phyloP scores from a whole-genome alignment of 2,329 filamentous ascomycete species.

The Trichoderma lentiforme region DNA sequence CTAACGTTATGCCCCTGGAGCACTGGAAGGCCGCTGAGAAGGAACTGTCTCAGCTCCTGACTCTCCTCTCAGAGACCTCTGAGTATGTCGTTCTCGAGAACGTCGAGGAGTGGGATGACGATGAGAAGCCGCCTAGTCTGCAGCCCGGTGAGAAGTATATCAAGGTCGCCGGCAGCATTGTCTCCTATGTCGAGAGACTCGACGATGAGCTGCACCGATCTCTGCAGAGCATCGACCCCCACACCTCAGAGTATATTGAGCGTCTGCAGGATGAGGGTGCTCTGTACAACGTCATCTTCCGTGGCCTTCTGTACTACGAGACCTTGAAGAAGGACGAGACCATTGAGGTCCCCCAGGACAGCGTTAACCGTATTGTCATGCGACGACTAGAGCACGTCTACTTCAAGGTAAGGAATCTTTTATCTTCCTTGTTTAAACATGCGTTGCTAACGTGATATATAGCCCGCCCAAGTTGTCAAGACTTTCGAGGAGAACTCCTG shows the following conservation, averaged over 20 bases:
- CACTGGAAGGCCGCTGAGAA: conserved; percentile 95
- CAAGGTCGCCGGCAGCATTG: conserved; percentile 88
- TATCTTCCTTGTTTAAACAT: neutral
- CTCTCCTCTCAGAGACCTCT: conserved; percentile 72
- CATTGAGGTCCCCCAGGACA: conserved; percentile 76
- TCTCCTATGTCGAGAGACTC: conserved; percentile 90
- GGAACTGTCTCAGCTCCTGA: conserved; percentile 75
- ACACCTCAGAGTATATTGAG: conserved; percentile 98
- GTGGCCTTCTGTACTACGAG: conserved; percentile 85
- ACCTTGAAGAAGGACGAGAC: conserved; percentile 66
- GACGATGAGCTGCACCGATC: conserved; percentile 97
- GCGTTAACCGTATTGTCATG: conserved; percentile 88
- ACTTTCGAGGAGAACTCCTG: conserved; percentile 94
- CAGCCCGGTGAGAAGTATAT: conserved; percentile 74
- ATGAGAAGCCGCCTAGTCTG: conserved; percentile 83
- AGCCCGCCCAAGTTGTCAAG: conserved; percentile 85
- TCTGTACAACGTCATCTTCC: conserved; percentile 90
- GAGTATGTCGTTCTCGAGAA: conserved; percentile 85
- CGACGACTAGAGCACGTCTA: conserved; percentile 94
- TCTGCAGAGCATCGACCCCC: conserved; percentile 95
- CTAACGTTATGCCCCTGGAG: conserved; percentile 84
- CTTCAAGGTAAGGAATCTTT: conserved; percentile 70
- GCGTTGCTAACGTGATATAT: conserved; percentile 19
- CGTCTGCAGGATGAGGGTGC: conserved; percentile 84
- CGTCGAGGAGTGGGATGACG: conserved; percentile 98